These are phyloP conservation scores for Fusarium nygamai DNA, from an alignment of 2,329 filamentous ascomycete genomes.

Conservation along the genomic window DNA sequence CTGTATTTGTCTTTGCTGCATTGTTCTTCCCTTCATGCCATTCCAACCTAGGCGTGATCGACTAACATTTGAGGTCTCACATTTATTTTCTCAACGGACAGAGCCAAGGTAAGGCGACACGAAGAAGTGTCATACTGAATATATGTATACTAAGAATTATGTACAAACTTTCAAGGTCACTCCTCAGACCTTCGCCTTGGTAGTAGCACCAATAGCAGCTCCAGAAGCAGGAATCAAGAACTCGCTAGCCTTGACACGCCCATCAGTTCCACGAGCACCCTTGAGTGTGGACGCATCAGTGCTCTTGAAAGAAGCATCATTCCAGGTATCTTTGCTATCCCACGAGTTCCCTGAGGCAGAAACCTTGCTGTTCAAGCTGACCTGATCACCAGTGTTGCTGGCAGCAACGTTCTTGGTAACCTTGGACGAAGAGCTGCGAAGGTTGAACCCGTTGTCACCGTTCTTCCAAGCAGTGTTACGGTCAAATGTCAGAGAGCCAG, in stretches of 20 bases:
- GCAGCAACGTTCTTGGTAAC: constrained; percentile 54
- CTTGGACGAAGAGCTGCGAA: constrained; percentile 43
- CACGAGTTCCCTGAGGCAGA: constrained; percentile 54
- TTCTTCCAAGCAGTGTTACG: constrained; percentile 60
- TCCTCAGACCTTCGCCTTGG: constrained; percentile 9
- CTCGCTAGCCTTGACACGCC: constrained; percentile 52
- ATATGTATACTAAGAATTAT: background rate
- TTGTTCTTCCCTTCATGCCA: background rate
- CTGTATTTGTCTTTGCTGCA: background rate
- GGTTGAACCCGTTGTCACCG: constrained; percentile 42
- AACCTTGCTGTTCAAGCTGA: constrained; percentile 19
- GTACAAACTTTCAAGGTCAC: background rate
- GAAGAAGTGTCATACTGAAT: background rate
- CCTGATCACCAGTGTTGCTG: constrained; percentile 16
- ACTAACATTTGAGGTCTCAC: background rate
- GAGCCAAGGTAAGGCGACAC: fast-evolving
- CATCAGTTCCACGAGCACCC: constrained; percentile 50
- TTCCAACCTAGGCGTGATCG: background rate
- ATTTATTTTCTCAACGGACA: fast-evolving
- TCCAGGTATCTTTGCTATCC: constrained; percentile 51
- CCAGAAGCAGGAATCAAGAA: constrained; percentile 54
- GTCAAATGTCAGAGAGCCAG: constrained; percentile 51
- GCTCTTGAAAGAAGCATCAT: constrained; percentile 52
- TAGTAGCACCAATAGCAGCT: constrained; percentile 37
- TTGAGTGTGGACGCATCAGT: constrained; percentile 48